Evolutionary conservation across 176 grass and related monocot species (phyloP).

Genomic region (Aegilops bicornis): DNA sequence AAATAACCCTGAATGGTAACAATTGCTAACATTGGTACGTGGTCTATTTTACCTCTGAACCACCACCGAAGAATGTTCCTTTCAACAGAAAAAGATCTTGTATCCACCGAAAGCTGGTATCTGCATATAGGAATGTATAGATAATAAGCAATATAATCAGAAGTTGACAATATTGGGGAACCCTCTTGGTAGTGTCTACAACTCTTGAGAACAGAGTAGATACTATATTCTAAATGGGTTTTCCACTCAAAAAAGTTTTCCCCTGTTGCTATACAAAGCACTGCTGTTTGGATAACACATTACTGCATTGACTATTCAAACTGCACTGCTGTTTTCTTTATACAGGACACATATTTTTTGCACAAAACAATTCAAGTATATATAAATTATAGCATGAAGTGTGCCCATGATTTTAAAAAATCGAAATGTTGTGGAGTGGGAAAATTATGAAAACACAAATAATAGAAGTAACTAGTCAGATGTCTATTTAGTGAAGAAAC

Average conservation of each 20-base stretch:
- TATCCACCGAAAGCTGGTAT: slow-evolving; percentile 90
- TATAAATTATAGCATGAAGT: not conserved
- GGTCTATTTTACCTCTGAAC: slow-evolving; percentile 63
- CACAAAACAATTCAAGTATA: not conserved
- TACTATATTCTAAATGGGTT: not conserved
- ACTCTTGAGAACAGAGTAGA: not conserved
- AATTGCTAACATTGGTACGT: not conserved
- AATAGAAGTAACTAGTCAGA: slow-evolving; percentile 13
- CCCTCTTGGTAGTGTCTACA: not conserved
- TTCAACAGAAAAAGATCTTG: slow-evolving; percentile 73
- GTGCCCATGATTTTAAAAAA: not conserved
- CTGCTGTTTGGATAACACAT: not conserved
- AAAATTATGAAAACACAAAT: no score
- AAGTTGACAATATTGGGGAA: not conserved
- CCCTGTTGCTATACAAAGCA: not conserved
- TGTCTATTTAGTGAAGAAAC: not conserved
- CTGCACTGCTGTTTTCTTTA: not conserved
- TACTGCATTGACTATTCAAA: not conserved
- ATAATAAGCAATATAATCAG: slow-evolving; percentile 1
- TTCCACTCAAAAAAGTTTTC: not conserved
- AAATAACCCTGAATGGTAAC: not conserved
- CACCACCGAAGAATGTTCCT: slow-evolving; percentile 69
- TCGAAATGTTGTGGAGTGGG: not conserved
- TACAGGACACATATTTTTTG: not conserved
- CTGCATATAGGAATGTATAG: slow-evolving; percentile 41